These are phyloP conservation scores for Rehmannia glutinosa DNA, from an alignment of 257 asterid species.

Conservation along the genomic window DNA sequence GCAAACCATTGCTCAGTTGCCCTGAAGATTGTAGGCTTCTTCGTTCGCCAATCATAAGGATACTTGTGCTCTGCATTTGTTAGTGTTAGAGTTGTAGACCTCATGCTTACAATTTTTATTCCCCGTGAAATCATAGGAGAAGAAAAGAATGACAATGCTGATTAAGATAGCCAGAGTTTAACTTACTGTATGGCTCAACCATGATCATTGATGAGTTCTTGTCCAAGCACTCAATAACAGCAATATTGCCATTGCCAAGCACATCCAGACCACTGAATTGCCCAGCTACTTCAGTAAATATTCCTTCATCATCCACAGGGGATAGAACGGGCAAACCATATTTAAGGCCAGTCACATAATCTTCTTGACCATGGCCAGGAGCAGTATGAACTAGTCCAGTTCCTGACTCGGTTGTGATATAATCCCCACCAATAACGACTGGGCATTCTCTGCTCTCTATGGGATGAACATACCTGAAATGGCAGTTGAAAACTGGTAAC, in stretches of 20 bases:
- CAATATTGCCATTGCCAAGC: conserved; percentile 81
- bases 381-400: conserved; percentile 99
- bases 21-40: conserved; percentile 96
- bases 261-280: conserved; percentile 82
- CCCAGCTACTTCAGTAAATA: conserved; percentile 93
- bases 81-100: conserved; percentile 13
- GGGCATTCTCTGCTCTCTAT: conserved; percentile 81
- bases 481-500: conserved; percentile 13
- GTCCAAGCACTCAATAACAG: conserved; percentile 80
- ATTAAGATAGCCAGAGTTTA: neutral
- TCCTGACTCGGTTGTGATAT: conserved; percentile 95
- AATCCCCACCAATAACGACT: conserved; percentile 88
- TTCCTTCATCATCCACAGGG: conserved; percentile 93
- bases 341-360: conserved; percentile 82
- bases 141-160: neutral
- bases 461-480: conserved; percentile 80
- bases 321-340: conserved; percentile 78
- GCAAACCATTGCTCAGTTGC: conserved; percentile 99
- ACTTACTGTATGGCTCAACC: conserved; percentile 98
- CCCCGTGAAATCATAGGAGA: neutral
- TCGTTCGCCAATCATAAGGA: conserved; percentile 98
- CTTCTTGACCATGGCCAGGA: conserved; percentile 99
- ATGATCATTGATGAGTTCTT: conserved; percentile 63
- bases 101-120: conserved; percentile 1
- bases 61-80: conserved; percentile 84